Evolutionary conservation across 2,329 filamentous ascomycete genomes (phyloP).

Genomic region (Fusarium sublunatum): DNA sequence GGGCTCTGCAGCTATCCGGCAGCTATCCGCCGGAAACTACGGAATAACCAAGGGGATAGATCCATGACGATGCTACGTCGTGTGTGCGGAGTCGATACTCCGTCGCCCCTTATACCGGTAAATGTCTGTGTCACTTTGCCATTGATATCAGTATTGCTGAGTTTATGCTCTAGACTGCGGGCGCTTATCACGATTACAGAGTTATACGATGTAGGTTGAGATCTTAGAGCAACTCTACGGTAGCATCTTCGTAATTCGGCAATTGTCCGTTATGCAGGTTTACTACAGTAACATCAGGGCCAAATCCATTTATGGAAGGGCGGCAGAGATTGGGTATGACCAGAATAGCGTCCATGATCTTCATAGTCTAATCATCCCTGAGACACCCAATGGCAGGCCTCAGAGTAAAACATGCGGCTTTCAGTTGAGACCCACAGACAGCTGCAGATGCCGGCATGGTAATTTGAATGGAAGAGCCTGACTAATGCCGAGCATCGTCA

Average conservation of each 20-base stretch:
- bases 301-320: too few species aligned
- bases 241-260: not conserved
- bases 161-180: not conserved
- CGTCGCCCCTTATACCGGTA: not conserved
- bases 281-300: not conserved
- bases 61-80: not conserved
- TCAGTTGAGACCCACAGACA: slow-evolving; percentile 4
- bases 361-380: too few species aligned
- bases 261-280: not conserved
- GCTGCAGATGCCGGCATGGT: not conserved
- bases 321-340: too few species aligned
- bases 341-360: not conserved
- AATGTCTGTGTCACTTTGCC: not conserved
- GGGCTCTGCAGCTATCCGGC: too few species aligned
- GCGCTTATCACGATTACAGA: slow-evolving; percentile 1
- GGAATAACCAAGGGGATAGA: not conserved
- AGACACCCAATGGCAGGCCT: slow-evolving; percentile 3
- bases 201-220: not conserved
- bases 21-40: not conserved
- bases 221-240: not conserved
- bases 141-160: not conserved
- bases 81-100: not conserved
- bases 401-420: not conserved
- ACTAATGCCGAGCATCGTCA: not conserved
- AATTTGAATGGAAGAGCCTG: not conserved